A percentile compares a stretch with the other conserved stretches of the same genome.
Conservation (phyloP, 2,329 filamentous ascomycete genomes). For the Aureobasidium sp. region DNA sequence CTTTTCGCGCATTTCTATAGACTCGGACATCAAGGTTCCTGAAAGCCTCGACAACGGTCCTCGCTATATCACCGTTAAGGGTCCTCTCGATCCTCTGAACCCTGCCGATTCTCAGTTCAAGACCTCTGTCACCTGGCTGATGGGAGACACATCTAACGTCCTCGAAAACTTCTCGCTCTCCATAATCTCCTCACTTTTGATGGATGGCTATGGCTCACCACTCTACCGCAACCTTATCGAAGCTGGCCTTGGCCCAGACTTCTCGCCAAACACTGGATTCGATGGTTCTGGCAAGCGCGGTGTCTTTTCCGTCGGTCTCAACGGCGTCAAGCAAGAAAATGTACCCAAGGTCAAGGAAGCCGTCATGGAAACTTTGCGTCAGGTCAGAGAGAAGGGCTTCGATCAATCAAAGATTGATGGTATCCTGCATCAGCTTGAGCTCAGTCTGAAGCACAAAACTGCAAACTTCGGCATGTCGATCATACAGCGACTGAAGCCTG, state of each 20-base stretch:
- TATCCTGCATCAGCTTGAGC: constrained; percentile 84
- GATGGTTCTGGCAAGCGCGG: constrained; percentile 68
- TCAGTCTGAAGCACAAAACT: constrained; percentile 93
- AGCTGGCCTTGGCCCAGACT: constrained; percentile 81
- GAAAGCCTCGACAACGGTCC: constrained; percentile 62
- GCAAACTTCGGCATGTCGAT: constrained; percentile 89
- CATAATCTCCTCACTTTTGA: constrained; percentile 71
- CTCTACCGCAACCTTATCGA: constrained; percentile 85
- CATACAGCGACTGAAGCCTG: constrained; percentile 77
- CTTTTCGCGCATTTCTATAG: constrained; percentile 63
- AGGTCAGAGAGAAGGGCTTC: constrained; percentile 68
- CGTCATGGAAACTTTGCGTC: constrained; percentile 62
- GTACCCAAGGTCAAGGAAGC: constrained; percentile 67
- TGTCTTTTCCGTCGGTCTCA: constrained; percentile 85
- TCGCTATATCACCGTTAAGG: constrained; percentile 60
- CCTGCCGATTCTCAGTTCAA: constrained; percentile 84
- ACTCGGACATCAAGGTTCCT: constrained; percentile 67
- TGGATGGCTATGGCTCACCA: constrained; percentile 93
- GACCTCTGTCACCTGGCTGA: constrained; percentile 87
- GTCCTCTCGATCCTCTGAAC: constrained; percentile 79
- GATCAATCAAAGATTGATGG: constrained; percentile 87
- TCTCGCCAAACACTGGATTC: constrained; percentile 89
- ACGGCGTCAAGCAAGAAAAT: constrained; percentile 76
- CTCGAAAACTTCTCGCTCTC: constrained; percentile 83
- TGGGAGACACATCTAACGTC: constrained; percentile 72